Base-by-base conservation (phyloP, 108 stramenopile genomes). In the Skeletonema grethae region DNA sequence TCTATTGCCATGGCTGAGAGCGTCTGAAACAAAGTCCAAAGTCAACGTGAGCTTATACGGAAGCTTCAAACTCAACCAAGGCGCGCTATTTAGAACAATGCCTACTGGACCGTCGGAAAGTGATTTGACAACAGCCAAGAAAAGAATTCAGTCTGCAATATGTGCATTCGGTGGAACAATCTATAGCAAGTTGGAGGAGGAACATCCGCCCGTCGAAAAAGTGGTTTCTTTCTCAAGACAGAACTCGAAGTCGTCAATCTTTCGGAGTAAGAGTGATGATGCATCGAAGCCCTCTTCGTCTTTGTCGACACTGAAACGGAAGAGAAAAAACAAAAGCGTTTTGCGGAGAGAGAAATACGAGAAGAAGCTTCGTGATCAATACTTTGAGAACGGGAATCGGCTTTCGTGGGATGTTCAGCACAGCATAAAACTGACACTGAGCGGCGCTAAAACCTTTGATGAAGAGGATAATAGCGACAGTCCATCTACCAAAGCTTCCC, bases 381-480 rank as follows among this genome's bases (percentile, higher is more conserved):
- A 90, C 72, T 94, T 88, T 50, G 93, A 94, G 74, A 86, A 91
- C 75, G 88, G 90, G 29, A 84, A 80, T 70, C 80, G 87, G 16
- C 72, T 93, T 31, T 93, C 92, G 6, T 93, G 92, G 92, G 92
- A 93, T 16, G 87, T 93, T 58, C 86, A 90, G 75, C 86, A 86
- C 25, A 72, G 67, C 38, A 85, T 89, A 50, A 82, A 87, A 20
- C 76, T 92, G 38, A 45, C 69, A 15, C 22, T 65, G 1, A 53
- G 61, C 16, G 83, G 67, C 4, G 69, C 60, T 24, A 76, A 82
- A 29, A 64, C 79, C 15, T 65, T 76, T 16, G 78, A 69, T 15
- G 67, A 70, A 38, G 39, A 50, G 12, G 72, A 70, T 16, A 67
- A 45, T 35, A 32, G 39, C 32, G 60, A 76, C 48, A 62, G 11